A percentile compares a stretch with the other conserved stretches of the same genome.
Evolutionary conservation across 306 rosid genomes (phyloP).

Genomic region (Carpinus fangiana): DNA sequence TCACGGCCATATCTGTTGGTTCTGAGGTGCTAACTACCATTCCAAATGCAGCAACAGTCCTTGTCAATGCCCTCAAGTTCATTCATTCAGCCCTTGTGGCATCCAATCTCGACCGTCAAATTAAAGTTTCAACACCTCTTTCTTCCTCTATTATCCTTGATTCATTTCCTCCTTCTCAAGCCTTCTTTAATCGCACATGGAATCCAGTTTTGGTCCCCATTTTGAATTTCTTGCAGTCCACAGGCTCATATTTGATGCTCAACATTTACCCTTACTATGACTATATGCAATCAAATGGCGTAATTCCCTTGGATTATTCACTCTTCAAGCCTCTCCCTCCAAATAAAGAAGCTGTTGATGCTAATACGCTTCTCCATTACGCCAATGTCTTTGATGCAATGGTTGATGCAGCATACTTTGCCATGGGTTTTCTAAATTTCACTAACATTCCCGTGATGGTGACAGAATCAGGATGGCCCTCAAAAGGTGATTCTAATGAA

Average conservation of each 20-base stretch:
- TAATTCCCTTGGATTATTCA: conserved; percentile 76
- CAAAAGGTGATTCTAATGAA: conserved; percentile 59
- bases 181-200: conserved; percentile 70
- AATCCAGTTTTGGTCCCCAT: conserved; percentile 68
- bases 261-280: conserved; percentile 84
- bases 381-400: conserved; percentile 80
- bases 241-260: conserved; percentile 66
- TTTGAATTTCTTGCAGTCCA: conserved; percentile 77
- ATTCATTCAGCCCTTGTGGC: conserved; percentile 75
- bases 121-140: conserved; percentile 77
- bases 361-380: conserved; percentile 80
- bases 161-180: conserved; percentile 89
- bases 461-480: conserved; percentile 90
- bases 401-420: conserved; percentile 77
- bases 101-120: conserved; percentile 70
- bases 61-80: conserved; percentile 69
- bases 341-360: conserved; percentile 82
- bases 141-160: conserved; percentile 77
- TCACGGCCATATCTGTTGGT: conserved; percentile 79
- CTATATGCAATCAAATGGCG: conserved; percentile 78
- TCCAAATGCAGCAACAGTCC: conserved; percentile 76
- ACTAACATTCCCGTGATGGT: conserved; percentile 70
- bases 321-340: conserved; percentile 72
- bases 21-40: conserved; percentile 69
- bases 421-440: conserved; percentile 75